Percentiles rank a stretch among this genome's conserved stretches.
Evolutionary conservation across 768 basidiomycete species (phyloP).

Genomic region (Lactifluus pinguis): DNA sequence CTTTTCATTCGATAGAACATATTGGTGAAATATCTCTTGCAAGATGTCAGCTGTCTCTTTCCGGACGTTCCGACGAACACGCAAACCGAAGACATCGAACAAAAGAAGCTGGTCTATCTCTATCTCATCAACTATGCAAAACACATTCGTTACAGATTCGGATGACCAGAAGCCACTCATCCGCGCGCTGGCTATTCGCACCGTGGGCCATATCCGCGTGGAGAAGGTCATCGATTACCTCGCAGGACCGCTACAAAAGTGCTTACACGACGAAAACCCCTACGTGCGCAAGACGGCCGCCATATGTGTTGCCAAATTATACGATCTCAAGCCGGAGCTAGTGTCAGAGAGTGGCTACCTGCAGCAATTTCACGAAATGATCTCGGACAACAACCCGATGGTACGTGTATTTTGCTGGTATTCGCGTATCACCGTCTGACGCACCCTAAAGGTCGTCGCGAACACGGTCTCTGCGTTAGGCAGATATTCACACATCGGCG

Average conservation of each 20-base stretch:
- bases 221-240: constrained; percentile 99
- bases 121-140: constrained; percentile 99
- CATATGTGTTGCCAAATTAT: constrained; percentile 93
- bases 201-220: constrained; percentile 94
- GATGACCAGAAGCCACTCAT: constrained; percentile 96
- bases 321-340: constrained; percentile 92
- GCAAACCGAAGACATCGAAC: constrained; percentile 99
- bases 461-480: constrained; percentile 90
- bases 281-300: constrained; percentile 99
- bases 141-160: constrained; percentile 97
- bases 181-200: constrained; percentile 91
- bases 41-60: constrained; percentile 89
- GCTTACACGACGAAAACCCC: constrained; percentile 90
- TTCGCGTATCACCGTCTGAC: neutral
- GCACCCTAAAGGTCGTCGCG: constrained; percentile 79
- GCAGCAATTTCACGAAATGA: constrained; percentile 83
- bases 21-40: neutral
- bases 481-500: constrained; percentile 81
- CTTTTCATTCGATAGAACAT: neutral
- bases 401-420: constrained; percentile 34
- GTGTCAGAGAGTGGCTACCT: constrained; percentile 94
- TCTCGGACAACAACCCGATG: constrained; percentile 96
- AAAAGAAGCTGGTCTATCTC: constrained; percentile 99
- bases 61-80: constrained; percentile 99
- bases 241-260: constrained; percentile 89